phyloP scores from a whole-genome alignment of 2,329 filamentous ascomycete species.

The Hypoxylon sp. region DNA sequence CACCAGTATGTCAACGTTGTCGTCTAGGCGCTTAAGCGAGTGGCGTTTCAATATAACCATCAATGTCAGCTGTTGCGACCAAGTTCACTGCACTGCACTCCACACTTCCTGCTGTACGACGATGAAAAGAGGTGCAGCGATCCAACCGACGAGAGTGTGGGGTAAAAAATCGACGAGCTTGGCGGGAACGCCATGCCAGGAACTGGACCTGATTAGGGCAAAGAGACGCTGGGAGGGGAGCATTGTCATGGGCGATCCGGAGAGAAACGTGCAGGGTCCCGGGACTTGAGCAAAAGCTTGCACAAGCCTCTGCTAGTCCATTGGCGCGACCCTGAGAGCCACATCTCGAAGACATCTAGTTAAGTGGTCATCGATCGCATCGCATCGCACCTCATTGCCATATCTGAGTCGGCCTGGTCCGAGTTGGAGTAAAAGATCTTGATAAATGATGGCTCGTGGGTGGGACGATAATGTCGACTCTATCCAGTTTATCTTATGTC shows the following conservation, averaged over 20 bases:
- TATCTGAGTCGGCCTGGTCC: constrained; percentile 32
- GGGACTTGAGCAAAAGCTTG: constrained; percentile 45
- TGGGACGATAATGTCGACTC: constrained; percentile 26
- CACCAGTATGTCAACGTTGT: constrained; percentile 42
- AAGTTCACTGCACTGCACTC: constrained; percentile 54
- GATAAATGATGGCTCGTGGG: constrained; percentile 34
- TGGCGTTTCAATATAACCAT: constrained; percentile 50
- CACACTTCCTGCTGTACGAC: constrained; percentile 50
- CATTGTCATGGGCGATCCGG: constrained; percentile 50
- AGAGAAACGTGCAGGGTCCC: constrained; percentile 50
- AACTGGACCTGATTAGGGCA: constrained; percentile 47
- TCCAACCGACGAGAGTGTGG: constrained; percentile 50
- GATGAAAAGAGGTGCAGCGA: constrained; percentile 46
- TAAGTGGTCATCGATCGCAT: constrained; percentile 40
- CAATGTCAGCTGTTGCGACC: constrained; percentile 50
- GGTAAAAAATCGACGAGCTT: constrained; percentile 49
- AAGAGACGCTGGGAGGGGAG: constrained; percentile 40
- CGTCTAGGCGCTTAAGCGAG: constrained; percentile 53
- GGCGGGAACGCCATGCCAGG: constrained; percentile 46
- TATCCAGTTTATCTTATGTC: constrained; percentile 17
- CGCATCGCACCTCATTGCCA: constrained; percentile 33
- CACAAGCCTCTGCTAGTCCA: constrained; percentile 27
- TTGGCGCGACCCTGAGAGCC: constrained; percentile 42
- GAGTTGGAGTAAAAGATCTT: constrained; percentile 40
- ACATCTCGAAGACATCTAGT: constrained; percentile 35